These are phyloP conservation scores for Claviceps quebecensis DNA, from an alignment of 2,329 filamentous ascomycete genomes.

Conservation along the genomic window DNA sequence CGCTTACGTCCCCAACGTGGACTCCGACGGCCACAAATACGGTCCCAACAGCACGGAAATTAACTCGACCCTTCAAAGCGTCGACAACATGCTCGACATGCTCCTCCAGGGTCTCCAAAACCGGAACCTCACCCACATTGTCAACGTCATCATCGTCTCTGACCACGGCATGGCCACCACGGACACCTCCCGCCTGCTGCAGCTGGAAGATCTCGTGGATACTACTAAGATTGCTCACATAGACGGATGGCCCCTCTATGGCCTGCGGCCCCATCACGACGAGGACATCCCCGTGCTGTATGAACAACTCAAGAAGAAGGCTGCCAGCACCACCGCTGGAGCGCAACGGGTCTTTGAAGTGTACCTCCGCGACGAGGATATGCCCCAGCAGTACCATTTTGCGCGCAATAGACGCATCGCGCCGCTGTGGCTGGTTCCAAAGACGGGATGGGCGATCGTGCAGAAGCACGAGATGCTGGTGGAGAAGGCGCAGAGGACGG, in stretches of 20 bases:
- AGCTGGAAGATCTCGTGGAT: conserved; percentile 82
- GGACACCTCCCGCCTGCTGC: conserved; percentile 62
- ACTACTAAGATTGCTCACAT: conserved; percentile 62
- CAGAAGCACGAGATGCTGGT: conserved; percentile 67
- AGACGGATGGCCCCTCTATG: conserved; percentile 90
- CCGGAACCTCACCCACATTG: conserved; percentile 75
- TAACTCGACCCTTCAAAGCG: conserved; percentile 57
- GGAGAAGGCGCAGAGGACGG: conserved; percentile 45
- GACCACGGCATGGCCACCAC: conserved; percentile 98
- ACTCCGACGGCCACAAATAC: conserved; percentile 71
- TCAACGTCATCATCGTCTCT: conserved; percentile 91
- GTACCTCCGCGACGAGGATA: conserved; percentile 72
- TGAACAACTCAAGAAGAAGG: conserved; percentile 40
- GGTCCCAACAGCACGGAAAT: conserved; percentile 95
- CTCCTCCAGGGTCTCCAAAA: conserved; percentile 63
- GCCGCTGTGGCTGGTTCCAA: conserved; percentile 85
- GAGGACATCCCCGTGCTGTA: conserved; percentile 55
- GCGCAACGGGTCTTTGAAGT: conserved; percentile 63
- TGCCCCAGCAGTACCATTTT: conserved; percentile 91
- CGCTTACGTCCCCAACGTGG: conserved; percentile 88
- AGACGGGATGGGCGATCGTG: conserved; percentile 85
- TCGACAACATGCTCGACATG: conserved; percentile 67
- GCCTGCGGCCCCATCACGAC: conserved; percentile 64
- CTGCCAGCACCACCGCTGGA: conserved; percentile 24
- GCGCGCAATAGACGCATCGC: conserved; percentile 78